Evolutionary conservation across 2,329 filamentous ascomycete genomes (phyloP), one percentile per base, ranked within the genome.

Genomic region (Sarocladiaceae sp.): DNA sequence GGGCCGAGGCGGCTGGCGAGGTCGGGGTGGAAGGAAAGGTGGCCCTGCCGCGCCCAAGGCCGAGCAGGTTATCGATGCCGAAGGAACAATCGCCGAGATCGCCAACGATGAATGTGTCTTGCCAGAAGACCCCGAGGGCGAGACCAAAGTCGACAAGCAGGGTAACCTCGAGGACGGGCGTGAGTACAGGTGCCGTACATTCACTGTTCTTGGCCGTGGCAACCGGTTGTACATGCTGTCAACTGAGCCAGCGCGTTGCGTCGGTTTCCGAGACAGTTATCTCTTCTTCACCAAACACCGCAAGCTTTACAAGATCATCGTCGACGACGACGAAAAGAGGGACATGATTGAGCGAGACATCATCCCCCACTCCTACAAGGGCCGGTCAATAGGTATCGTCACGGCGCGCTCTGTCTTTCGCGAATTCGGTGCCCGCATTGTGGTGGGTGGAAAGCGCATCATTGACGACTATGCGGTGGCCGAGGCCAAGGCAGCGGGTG

Each of bases 221-320:
- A 78, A 91, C 41, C 74, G 90, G 45, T 80, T 95, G 10, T 98
- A 98, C 78, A 98, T 98, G 93, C 69, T 98, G 65, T 97, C 93
- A 3, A 98, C 93, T 4, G 93, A 98, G 60, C 94, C 93, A 4
- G 93, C 93, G 19, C 85, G 93, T 52, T 97, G 93, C 58, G 90
- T 95, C 45, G 93, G 93, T 13, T 98, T 98, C 74, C 79, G 93
- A 53, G 93, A 98, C 72, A 96, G 90, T 51, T 98, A 98, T 60
- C 79, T 98, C 20, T 96, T 98, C 74, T 98, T 98, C 73, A 94
- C 93, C 51, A 98, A 97, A 67, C 93, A 98, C 66, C 86, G 87
- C 61, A 83, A 89, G 57, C 83, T 98, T 12, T 93, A 89, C 77
- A 98, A 98, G 70, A 95, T 98, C 58, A 95, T 98, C 56, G 88